These are phyloP conservation scores for Hordeum pubiflorum DNA, from an alignment of 202 grass and related monocot species.

Conservation along the genomic window DNA sequence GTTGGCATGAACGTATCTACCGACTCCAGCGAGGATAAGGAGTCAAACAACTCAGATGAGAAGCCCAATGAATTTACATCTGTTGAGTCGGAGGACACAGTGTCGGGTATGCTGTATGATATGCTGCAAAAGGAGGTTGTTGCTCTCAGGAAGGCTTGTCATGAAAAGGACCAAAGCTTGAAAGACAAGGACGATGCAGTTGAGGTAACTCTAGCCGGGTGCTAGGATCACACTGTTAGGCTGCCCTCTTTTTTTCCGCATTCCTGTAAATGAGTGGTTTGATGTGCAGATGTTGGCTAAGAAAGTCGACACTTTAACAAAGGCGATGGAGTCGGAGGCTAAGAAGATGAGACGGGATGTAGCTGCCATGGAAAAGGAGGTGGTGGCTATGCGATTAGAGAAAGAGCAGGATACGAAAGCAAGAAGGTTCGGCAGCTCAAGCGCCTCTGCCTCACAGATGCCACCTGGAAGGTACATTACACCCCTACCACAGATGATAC, in stretches of 20 bases:
- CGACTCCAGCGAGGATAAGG: conserved; percentile 50
- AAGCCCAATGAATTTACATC: conserved; percentile 44
- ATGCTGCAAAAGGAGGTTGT: conserved; percentile 91
- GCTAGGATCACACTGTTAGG: background rate
- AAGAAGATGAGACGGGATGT: conserved; percentile 89
- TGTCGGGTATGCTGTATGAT: conserved; percentile 84
- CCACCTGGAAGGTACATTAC: conserved; percentile 49
- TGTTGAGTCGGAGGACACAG: conserved; percentile 54
- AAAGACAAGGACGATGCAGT: conserved; percentile 93
- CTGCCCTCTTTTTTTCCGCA: background rate
- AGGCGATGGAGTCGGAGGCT: conserved; percentile 79
- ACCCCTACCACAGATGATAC: background rate
- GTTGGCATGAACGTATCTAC: conserved; percentile 55
- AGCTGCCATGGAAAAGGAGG: conserved; percentile 77
- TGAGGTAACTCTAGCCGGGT: conserved; percentile 47
- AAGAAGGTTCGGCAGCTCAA: conserved; percentile 58
- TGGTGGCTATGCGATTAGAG: conserved; percentile 56
- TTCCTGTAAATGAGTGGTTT: background rate
- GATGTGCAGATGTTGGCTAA: conserved; percentile 64
- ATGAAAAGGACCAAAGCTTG: conserved; percentile 88
- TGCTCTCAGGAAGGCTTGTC: conserved; percentile 65
- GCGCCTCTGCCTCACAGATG: conserved; percentile 41
- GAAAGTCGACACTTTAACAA: conserved; percentile 91
- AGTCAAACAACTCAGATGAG: conserved; percentile 54
- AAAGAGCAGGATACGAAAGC: conserved; percentile 67